Conservation (phyloP, 805 yeast genomes). For the Saccharomycopsis selenospora region DNA sequence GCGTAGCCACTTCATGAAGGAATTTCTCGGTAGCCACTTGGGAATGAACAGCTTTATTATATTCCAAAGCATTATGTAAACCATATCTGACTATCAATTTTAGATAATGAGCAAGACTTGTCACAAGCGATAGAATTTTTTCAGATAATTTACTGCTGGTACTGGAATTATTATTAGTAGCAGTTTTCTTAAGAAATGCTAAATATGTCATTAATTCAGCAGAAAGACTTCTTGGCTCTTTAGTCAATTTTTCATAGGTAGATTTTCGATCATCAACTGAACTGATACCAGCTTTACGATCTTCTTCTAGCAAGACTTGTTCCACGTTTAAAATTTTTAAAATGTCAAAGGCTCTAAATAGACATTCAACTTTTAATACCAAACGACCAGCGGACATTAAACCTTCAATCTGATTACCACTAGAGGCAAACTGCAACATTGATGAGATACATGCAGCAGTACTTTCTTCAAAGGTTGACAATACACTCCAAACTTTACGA, state of each 20-base stretch:
- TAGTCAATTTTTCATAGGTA: constrained; percentile 6
- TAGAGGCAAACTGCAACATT: constrained; percentile 80
- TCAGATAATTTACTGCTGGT: constrained; percentile 42
- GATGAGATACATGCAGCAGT: constrained; percentile 86
- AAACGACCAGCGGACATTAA: constrained; percentile 61
- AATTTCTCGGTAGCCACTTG: constrained; percentile 58
- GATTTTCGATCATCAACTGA: neutral
- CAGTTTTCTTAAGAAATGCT: constrained; percentile 63
- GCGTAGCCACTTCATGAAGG: constrained; percentile 44
- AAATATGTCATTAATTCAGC: constrained; percentile 87
- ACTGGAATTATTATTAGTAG: constrained; percentile 24
- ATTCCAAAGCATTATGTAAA: constrained; percentile 64
- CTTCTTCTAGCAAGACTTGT: constrained; percentile 20
- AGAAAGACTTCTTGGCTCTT: constrained; percentile 68
- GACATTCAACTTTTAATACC: constrained; percentile 63
- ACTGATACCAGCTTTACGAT: constrained; percentile 4
- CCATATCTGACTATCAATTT: constrained; percentile 80
- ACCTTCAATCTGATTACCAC: constrained; percentile 62
- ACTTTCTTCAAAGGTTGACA: constrained; percentile 84
- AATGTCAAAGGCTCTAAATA: constrained; percentile 69
- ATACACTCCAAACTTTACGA: constrained; percentile 70
- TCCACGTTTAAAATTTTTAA: constrained; percentile 29
- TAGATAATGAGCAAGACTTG: constrained; percentile 88
- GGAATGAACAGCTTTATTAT: constrained; percentile 50
- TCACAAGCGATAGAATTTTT: constrained; percentile 64